Percentiles rank a stretch among this genome's conserved stretches.
Conservation (phyloP, 2,329 filamentous ascomycete genomes). For the Sphaerulina vaccinii region DNA sequence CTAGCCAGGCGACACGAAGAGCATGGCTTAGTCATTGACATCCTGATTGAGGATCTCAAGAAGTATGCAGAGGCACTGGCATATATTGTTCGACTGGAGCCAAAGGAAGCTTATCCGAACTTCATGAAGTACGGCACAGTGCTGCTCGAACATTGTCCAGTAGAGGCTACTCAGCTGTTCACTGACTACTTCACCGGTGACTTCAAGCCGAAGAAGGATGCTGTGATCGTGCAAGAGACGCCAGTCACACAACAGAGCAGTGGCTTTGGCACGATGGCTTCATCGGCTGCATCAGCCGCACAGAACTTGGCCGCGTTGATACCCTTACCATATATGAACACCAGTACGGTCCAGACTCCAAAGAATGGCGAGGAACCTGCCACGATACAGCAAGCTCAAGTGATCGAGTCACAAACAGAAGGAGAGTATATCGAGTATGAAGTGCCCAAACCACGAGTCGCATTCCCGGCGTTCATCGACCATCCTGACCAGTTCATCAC, state of each 20-base stretch:
- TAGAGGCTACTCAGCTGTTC: constrained; percentile 80
- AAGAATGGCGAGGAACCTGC: constrained; percentile 40
- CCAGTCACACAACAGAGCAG: constrained; percentile 36
- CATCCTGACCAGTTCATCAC: constrained; percentile 87
- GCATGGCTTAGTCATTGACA: constrained; percentile 89
- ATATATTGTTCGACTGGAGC: constrained; percentile 86
- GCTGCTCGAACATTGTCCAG: constrained; percentile 79
- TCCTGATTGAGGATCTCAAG: constrained; percentile 92
- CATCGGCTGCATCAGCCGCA: constrained; percentile 76
- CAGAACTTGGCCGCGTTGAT: constrained; percentile 83
- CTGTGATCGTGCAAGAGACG: constrained; percentile 51
- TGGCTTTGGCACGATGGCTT: constrained; percentile 51
- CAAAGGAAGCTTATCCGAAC: constrained; percentile 78
- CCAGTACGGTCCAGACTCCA: constrained; percentile 57
- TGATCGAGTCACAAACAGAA: constrained; percentile 54
- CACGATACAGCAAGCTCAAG: constrained; percentile 54
- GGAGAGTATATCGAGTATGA: constrained; percentile 63
- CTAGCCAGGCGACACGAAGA: constrained; percentile 92
- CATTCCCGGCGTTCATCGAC: constrained; percentile 95
- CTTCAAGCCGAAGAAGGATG: constrained; percentile 71
- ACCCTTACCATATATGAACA: constrained; percentile 80
- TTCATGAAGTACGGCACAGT: constrained; percentile 95
- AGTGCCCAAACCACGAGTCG: constrained; percentile 77
- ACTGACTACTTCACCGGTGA: constrained; percentile 91
- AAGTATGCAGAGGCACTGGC: constrained; percentile 83